Evolutionary conservation across 768 basidiomycete species (phyloP).

Genomic region (Stropharia rugosoannulata): DNA sequence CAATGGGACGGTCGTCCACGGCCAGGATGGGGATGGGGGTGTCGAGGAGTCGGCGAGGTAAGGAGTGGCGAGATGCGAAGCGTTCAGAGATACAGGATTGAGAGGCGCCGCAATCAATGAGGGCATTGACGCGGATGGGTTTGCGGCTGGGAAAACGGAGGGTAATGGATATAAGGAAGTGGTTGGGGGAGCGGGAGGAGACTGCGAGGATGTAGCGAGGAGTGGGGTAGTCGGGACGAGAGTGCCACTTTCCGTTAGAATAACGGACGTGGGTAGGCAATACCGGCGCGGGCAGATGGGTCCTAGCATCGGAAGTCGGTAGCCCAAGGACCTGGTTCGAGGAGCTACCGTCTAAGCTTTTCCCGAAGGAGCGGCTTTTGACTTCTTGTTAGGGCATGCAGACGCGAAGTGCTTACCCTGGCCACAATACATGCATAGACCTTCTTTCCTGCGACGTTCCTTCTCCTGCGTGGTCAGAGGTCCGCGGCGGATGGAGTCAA

Average conservation of each 20-base stretch:
- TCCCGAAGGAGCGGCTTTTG: slow-evolving; percentile 22
- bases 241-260: slow-evolving; percentile 18
- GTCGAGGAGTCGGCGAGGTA: slow-evolving; percentile 27
- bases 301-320: slow-evolving; percentile 22
- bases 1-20: slow-evolving; percentile 35
- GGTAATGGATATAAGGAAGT: slow-evolving; percentile 27
- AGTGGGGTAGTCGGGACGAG: slow-evolving; percentile 9
- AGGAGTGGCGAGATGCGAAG: slow-evolving; percentile 30
- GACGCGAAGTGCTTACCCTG: slow-evolving; percentile 24
- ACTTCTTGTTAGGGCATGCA: slow-evolving; percentile 23
- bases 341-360: slow-evolving; percentile 25
- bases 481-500: slow-evolving; percentile 25
- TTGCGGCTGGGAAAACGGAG: slow-evolving; percentile 29
- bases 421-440: slow-evolving; percentile 38
- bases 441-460: slow-evolving; percentile 17
- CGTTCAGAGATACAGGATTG: slow-evolving; percentile 33
- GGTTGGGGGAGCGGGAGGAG: slow-evolving; percentile 13
- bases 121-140: slow-evolving; percentile 30
- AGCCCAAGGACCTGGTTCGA: slow-evolving; percentile 23
- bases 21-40: slow-evolving; percentile 32
- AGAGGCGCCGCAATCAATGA: slow-evolving; percentile 36
- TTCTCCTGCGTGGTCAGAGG: slow-evolving; percentile 27
- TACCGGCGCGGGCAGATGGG: slow-evolving; percentile 16
- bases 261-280: slow-evolving; percentile 14
- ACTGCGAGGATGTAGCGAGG: slow-evolving; percentile 21